Evolutionary conservation across 495 filamentous ascomycete genomes (phyloP).

Genomic region (Penicillium steckii): DNA sequence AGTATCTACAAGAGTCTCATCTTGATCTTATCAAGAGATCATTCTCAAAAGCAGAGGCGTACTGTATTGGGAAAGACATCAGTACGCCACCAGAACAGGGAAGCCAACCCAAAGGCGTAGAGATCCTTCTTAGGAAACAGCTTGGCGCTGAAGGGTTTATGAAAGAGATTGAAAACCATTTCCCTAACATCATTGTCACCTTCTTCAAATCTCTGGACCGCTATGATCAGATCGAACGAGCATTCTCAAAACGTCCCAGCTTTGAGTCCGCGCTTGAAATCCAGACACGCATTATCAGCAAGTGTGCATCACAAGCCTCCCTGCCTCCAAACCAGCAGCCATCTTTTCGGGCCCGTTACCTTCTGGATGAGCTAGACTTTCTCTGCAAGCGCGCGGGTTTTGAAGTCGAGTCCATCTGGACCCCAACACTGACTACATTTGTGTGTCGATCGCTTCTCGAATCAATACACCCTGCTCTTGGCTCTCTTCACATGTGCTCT

Average conservation of each 20-base stretch:
- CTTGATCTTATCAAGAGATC: constrained; percentile 60
- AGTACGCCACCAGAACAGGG: constrained; percentile 53
- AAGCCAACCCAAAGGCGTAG: constrained; percentile 57
- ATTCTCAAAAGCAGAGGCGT: constrained; percentile 80
- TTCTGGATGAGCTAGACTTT: constrained; percentile 70
- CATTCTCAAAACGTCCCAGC: constrained; percentile 61
- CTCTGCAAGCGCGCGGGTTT: constrained; percentile 68
- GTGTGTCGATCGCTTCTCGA: constrained; percentile 76
- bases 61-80: constrained; percentile 79
- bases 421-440: constrained; percentile 67
- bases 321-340: constrained; percentile 81
- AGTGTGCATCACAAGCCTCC: constrained; percentile 55
- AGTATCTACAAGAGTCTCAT: constrained; percentile 51
- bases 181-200: constrained; percentile 70
- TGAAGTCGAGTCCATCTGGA: constrained; percentile 70
- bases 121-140: constrained; percentile 63
- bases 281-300: constrained; percentile 64
- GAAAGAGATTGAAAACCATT: constrained; percentile 60
- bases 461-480: constrained; percentile 81
- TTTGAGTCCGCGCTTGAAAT: constrained; percentile 58
- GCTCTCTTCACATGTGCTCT: constrained; percentile 80
- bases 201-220: constrained; percentile 70
- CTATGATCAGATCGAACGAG: constrained; percentile 73
- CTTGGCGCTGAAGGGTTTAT: constrained; percentile 66
- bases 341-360: constrained; percentile 73